Evolutionary conservation across 2,329 filamentous ascomycete genomes (phyloP), one percentile per base, ranked within the genome.

Genomic region (Fusarium sulawesiense): DNA sequence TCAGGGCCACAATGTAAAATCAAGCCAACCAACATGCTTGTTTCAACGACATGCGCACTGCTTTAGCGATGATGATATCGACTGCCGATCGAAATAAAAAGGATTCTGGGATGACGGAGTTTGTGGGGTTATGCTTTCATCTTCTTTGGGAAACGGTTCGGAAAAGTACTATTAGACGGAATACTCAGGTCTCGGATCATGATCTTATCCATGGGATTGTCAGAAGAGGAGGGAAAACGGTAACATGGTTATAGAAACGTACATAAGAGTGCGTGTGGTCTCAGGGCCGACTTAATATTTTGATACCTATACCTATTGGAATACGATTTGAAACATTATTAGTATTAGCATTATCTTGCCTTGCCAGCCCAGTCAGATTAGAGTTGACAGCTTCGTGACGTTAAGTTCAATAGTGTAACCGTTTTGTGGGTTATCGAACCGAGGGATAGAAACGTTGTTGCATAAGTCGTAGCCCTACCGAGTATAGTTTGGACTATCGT

Each of bases 91-190:
- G 60, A 66, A 73, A 68, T 67, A 66, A 71, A 53, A 72, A 65
- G 59, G 49, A 55, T 60, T 66, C 51, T 70, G 46, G 67, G 53
- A 66, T 62, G 63, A 48, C 44, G 71, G 70, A 68, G 71, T 73
- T 53, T 72, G 50, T 59, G 73, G 66, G 51, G 54, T 71, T 72
- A 46, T 74, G 58, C 56, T 73, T 73, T 74, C 63, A 61, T 65
- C 61, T 75, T 54, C 42, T 56, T 57, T 63, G 59, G 70, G 61
- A 41, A 53, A 72, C 57, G 71, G 71, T 70, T 71, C 63, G 71
- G 73, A 66, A 75, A 75, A 75, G 66, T 73, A 73, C 53, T 68
- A 42, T 42, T 53, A 75, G 73, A 74, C 63, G 63, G 73, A 60
- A 68, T 59, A 68, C 70, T 73, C 60, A 64, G 54, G 53, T 72